Percentiles rank a stretch among this genome's conserved stretches.
Conservation (phyloP, 2,329 filamentous ascomycete genomes). For the Tolypocladium pustulatum region DNA sequence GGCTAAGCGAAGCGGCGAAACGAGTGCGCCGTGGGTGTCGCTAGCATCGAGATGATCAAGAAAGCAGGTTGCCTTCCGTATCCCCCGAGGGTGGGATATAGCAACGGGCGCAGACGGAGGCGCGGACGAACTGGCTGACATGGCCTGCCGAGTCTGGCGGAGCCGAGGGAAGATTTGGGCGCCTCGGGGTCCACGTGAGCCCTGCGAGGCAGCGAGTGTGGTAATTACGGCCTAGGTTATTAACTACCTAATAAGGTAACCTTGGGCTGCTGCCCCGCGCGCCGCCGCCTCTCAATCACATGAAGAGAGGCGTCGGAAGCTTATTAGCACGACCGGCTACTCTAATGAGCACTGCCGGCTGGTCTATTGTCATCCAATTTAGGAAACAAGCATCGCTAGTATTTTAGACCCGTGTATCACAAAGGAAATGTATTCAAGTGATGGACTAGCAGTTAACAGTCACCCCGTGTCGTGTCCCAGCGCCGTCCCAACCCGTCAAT, state of each 20-base stretch:
- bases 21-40: not conserved
- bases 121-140: not conserved
- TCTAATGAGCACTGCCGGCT: too few relatives aligned
- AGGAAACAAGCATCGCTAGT: too few relatives aligned
- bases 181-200: not conserved
- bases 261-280: too few relatives aligned
- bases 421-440: constrained; percentile 8
- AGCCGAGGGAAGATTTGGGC: not conserved
- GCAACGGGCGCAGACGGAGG: not conserved
- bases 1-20: not conserved
- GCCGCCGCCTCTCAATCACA: not conserved
- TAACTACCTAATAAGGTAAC: too few relatives aligned
- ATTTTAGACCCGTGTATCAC: too few relatives aligned
- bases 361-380: too few relatives aligned
- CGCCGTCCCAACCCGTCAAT: constrained; percentile 6
- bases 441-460: constrained; percentile 9
- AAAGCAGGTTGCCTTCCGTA: not conserved
- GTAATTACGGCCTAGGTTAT: not conserved
- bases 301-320: not conserved
- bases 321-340: not conserved
- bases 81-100: not conserved
- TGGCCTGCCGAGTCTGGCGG: not conserved
- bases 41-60: not conserved
- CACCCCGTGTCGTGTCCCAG: not conserved
- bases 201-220: not conserved